Evolutionary conservation across 768 basidiomycete genomes (phyloP), one percentile per base, ranked within the genome.

Genomic region (Rhodotorula diobovata): DNA sequence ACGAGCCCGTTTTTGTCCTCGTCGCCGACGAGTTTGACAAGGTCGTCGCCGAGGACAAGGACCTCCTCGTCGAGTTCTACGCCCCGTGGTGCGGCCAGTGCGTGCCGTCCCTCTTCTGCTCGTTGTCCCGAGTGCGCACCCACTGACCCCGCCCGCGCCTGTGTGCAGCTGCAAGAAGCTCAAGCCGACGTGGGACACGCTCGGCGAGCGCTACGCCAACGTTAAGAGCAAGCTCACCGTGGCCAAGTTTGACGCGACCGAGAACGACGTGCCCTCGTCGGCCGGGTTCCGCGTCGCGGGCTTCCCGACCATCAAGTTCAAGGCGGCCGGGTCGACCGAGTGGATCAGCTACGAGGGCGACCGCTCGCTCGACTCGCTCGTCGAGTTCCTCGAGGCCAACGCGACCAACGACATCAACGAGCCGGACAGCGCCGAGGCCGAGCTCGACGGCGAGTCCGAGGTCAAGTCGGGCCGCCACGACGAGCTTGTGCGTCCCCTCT

Each of bases 41-140:
- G 61, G 83, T 93, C 62, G 89, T 91, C 45, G 87, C 86, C 71
- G 91, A 96, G 79, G 90, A 93, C 73, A 96, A 96, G 83, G 94
- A 98, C 79, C 89, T 97, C 77, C 93, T 99, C 78, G 84, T 97
- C 75, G 95, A 98, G 82, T 94, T 99, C 82, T 97, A 91, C 78
- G 96, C 96, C 59, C 87, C 92, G 60, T 99, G 96, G 96, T 94
- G 81, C 55, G 88, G 81, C 46, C 76, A 77, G 61, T 78, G 67
- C 34, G 34, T 65, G 55, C 65, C 34, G 73, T 72, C 71, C 15
- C 25, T 16, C 67, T 41, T 39, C 48, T 18, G 9, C 34, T 8
- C 54, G 12, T 34, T 18, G 54, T 28, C n/a, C 6, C 11, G 14
- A 2, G 8, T 53, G 18, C 32, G 48, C n/a, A 64, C 30, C 69